phyloP scores from a whole-genome alignment of 345 rosid genomes.

The Lagerstroemia speciosa region DNA sequence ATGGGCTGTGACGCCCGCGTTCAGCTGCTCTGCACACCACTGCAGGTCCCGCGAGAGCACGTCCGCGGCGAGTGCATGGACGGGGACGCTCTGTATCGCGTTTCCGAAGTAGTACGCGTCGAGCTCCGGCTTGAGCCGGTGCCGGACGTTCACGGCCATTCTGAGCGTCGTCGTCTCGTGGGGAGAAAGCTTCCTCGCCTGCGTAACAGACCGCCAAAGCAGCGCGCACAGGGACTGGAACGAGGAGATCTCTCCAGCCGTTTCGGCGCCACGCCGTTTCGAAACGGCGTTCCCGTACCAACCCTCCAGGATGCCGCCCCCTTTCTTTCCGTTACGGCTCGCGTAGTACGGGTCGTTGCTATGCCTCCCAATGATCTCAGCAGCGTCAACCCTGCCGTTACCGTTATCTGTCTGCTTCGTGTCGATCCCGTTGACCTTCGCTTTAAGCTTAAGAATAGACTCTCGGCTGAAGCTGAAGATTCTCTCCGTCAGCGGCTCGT shows the following conservation, averaged over 20 bases:
- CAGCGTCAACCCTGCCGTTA: not conserved
- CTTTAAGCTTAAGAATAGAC: conserved; percentile 2
- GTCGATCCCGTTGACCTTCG: conserved; percentile 3
- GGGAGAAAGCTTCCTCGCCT: conserved; percentile 19
- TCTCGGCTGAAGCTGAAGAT: conserved; percentile 10
- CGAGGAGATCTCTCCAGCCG: conserved; percentile 39
- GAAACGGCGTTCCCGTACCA: not conserved
- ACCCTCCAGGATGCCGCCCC: not conserved
- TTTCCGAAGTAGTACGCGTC: conserved; percentile 48
- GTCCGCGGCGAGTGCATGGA: conserved; percentile 37
- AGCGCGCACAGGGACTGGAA: conserved; percentile 54
- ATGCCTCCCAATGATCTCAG: conserved; percentile 2
- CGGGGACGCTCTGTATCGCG: conserved; percentile 25
- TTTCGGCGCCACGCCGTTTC: not conserved
- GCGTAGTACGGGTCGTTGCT: not conserved
- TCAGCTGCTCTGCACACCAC: conserved; percentile 58
- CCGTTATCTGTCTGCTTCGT: not conserved
- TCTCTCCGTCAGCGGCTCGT: conserved; percentile 38
- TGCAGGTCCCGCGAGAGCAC: conserved; percentile 14
- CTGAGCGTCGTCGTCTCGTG: conserved; percentile 34
- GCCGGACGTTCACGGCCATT: conserved; percentile 37
- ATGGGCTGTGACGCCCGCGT: conserved; percentile 36
- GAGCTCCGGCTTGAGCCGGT: conserved; percentile 41
- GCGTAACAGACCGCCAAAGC: conserved; percentile 52
- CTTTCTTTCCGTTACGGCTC: not conserved